Evolutionary conservation across 2,329 filamentous ascomycete species (phyloP).

Genomic region (Fusarium napiforme): DNA sequence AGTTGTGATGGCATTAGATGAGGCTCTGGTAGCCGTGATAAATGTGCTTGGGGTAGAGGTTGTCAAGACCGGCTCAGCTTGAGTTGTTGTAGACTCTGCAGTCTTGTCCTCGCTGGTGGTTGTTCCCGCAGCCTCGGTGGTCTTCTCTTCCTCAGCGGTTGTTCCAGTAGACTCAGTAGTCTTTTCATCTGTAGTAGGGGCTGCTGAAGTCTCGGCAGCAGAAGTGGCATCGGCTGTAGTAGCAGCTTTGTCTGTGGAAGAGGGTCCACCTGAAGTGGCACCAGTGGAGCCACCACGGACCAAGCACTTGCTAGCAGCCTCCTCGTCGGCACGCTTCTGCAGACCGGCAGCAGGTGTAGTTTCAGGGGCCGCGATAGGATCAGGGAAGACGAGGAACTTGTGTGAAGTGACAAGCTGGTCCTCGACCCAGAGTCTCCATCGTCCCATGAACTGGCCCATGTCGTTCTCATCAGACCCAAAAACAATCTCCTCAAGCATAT

Average conservation of each 20-base stretch:
- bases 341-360: not conserved
- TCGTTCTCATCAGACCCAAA: not conserved
- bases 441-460: not conserved
- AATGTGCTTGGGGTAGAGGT: not conserved
- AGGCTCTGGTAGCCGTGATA: not conserved
- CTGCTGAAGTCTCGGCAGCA: not conserved
- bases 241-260: not conserved
- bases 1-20: not conserved
- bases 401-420: constrained; percentile 23
- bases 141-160: not conserved
- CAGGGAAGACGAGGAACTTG: constrained; percentile 12
- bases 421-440: constrained; percentile 39
- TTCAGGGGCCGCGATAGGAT: not conserved
- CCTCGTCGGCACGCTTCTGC: constrained; percentile 10
- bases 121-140: not conserved
- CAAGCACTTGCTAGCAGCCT: constrained; percentile 12
- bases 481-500: not conserved
- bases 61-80: not conserved
- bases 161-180: not conserved
- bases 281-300: not conserved
- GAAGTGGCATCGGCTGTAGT: not conserved
- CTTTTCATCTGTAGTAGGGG: not conserved
- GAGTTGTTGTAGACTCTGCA: not conserved
- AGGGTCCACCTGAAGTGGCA: not conserved
- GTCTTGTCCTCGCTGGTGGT: not conserved